Conservation (phyloP, 371 early-diverging fungal genomes). For the Mortierella sp. region DNA sequence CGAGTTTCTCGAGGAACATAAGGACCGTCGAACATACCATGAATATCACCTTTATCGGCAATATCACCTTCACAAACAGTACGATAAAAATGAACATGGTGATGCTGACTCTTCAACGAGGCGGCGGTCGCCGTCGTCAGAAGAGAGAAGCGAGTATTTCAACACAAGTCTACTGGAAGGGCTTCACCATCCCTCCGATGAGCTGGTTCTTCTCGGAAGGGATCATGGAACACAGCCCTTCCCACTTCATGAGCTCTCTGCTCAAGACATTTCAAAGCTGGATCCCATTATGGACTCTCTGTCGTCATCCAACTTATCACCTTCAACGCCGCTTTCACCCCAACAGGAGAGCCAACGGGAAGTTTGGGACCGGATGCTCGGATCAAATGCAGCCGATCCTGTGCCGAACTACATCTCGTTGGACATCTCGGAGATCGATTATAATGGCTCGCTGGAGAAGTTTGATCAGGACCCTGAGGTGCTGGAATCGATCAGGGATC, state of each 20-base stretch:
- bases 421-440: constrained; percentile 41
- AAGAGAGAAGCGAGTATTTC: background rate
- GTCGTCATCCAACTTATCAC: constrained; percentile 2
- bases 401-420: constrained; percentile 29
- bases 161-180: background rate
- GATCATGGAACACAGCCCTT: constrained; percentile 28
- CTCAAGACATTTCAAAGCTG: constrained; percentile 5
- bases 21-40: constrained; percentile 40
- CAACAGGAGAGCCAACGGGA: constrained; percentile 11
- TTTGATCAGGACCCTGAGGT: constrained; percentile 38
- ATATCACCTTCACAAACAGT: constrained; percentile 49
- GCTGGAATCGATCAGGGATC: constrained; percentile 18
- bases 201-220: constrained; percentile 31
- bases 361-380: constrained; percentile 31
- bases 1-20: constrained; percentile 51
- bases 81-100: constrained; percentile 15
- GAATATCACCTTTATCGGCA: constrained; percentile 52
- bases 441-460: constrained; percentile 28
- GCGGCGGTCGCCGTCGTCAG: background rate
- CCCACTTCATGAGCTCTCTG: constrained; percentile 20
- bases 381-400: constrained; percentile 10
- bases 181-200: constrained; percentile 35
- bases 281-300: constrained; percentile 2
- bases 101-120: constrained; percentile 11
- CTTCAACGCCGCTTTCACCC: constrained; percentile 9